Evolutionary conservation across 495 filamentous ascomycete species (phyloP).

Genomic region (Neurospora sp.): DNA sequence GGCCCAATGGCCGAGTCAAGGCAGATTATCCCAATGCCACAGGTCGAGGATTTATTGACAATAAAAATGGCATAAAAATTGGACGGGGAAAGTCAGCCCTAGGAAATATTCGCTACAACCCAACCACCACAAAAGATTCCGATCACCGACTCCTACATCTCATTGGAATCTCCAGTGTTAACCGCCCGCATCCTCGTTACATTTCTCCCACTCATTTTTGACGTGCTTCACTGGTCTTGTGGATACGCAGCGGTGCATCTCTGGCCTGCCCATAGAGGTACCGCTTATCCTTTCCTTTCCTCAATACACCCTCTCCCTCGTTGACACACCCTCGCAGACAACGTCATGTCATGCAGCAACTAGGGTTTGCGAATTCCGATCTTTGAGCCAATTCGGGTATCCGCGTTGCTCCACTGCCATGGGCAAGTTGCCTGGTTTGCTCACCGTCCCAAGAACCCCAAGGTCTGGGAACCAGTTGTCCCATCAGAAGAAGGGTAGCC

Average conservation of each 20-base stretch:
- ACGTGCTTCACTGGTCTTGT: not conserved
- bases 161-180: not conserved
- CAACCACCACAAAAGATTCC: not conserved
- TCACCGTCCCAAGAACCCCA: slow-evolving; percentile 4
- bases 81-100: not conserved
- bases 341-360: slow-evolving; percentile 21
- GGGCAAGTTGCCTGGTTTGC: slow-evolving; percentile 5
- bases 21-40: not conserved
- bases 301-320: slow-evolving; percentile 9
- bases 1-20: not conserved
- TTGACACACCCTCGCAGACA: slow-evolving; percentile 3
- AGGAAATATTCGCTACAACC: not conserved
- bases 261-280: not conserved
- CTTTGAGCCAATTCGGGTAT: slow-evolving; percentile 8
- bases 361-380: slow-evolving; percentile 3
- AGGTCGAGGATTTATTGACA: not conserved
- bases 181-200: not conserved
- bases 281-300: slow-evolving; percentile 5
- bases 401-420: slow-evolving; percentile 12
- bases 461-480: slow-evolving; percentile 2
- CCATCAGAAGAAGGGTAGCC: slow-evolving; percentile 2
- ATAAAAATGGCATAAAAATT: not conserved
- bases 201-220: not conserved
- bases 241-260: not conserved
- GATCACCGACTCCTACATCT: not conserved